Evolutionary conservation across 2,329 filamentous ascomycete genomes (phyloP), one percentile per base, ranked within the genome.

Genomic region (Ascochyta viciae-villosae): DNA sequence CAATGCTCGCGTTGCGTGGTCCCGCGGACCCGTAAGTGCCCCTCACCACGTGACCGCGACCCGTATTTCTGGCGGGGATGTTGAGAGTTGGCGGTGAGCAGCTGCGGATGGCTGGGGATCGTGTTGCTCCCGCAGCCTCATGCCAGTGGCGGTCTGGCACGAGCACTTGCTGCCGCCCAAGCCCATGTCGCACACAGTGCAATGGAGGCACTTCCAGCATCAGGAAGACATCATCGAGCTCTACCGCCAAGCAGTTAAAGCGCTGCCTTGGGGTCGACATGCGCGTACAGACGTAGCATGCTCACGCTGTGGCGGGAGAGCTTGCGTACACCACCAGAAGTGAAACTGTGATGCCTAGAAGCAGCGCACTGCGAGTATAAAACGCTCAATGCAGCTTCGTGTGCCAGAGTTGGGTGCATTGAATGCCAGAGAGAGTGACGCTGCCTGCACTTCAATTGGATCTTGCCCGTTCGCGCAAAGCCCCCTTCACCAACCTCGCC

Each of bases 41-140:
- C 72, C 72, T 72, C 72, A 66, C 49, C 72, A 74, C 72, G 71
- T 74, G 60, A 62, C 51, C 4, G 44, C 10, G 45, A 27, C 60
- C 53, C 43, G 44, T 45, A 35, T 54, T 57, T 50, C 51, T 54
- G 55, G 60, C 57, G 54, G 55, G 58, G 58, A 55, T 48, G 47
- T 54, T 58, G 51, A 44, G 63, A 72, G 65, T 68, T 74, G 72
- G 71, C 71, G 72, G 72, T 74, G 72, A 72, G 70, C 62, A 61
- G 41, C 53, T 50, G 61, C 51, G 65, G 66, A 66, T 71, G 72
- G 70, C 72, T 74, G 72, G 70, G 65, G 58, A 59, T 57, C 41
- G 51, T 45, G 56, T 46, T 45, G 61, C 53, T 56, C 33, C 45
- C 43, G 52, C 49, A 54, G 60, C 58, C 42, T 57, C 50, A 48